Base-by-base conservation (phyloP, 75 land plant species). In the Azolla pinnata region DNA sequence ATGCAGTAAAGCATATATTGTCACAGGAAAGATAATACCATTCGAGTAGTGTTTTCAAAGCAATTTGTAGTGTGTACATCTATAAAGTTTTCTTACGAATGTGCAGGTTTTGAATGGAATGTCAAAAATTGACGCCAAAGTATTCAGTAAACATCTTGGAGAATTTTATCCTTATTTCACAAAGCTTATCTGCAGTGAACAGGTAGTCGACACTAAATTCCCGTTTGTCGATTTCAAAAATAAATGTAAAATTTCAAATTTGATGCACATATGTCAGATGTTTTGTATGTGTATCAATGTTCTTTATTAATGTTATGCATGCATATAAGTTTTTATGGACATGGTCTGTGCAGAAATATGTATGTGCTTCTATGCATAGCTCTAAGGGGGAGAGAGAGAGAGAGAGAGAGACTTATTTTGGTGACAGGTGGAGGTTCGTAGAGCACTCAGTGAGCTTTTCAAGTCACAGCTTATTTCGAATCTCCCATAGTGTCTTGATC, bases 101-200 rank as follows among this genome's bases (percentile, higher is more conserved):
- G 2, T 67, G 19, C 78, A 91, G 97, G 97, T 91, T 29, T 67
- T 91, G 21, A 78, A 78, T 62, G 79, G 90, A 61, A 80, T 91
- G 97, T 76, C 72, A 49, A 32, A 52, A 17, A 87, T 84, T 88
- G 76, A 88, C 59, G 51, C 54, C 23, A 49, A 63, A 7, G 78
- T 88, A 25, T 91, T 91, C 63, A 82, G 62, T 54, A 84, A 68
- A 44, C 97, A 91, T 61, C 82, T 91, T 4, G 62, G 73, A 29
- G 84, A 88, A 29, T 88, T 91, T 67, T 91, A 88, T 65, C 97
- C 97, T 23, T 75, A 71, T 64, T 72, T 91, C 25, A 82, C 89
- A 32, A 91, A 82, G 72, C 93, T 91, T 51, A 81, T 88, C 20
- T 91, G 97, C 75, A 88, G 89, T 57, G 87, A 88, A 61, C 97